These are phyloP conservation scores for Colletotrichum spaethianum DNA, from an alignment of 2,329 filamentous ascomycete genomes.

Conservation along the genomic window DNA sequence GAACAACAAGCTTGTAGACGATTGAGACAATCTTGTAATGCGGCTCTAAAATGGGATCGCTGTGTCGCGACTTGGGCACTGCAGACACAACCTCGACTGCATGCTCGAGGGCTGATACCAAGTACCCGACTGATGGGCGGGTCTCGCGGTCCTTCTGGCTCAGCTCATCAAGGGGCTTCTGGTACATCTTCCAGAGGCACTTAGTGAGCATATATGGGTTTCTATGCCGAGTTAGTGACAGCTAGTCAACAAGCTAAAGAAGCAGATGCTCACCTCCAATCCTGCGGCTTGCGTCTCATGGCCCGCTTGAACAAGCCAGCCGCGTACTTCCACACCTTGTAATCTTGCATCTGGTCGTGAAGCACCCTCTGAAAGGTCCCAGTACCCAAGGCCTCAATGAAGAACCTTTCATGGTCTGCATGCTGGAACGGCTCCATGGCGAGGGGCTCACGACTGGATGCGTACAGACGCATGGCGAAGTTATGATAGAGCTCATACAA, in stretches of 20 bases:
- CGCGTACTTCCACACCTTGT: conserved; percentile 74
- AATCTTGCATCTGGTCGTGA: conserved; percentile 70
- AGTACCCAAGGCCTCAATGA: conserved; percentile 65
- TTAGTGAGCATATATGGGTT: conserved; percentile 74
- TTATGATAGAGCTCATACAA: conserved; percentile 72
- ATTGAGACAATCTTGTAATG: conserved; percentile 92
- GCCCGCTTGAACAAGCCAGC: conserved; percentile 70
- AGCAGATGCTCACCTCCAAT: conserved; percentile 67
- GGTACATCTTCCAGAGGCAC: conserved; percentile 76
- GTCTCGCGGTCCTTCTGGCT: conserved; percentile 58
- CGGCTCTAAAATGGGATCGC: conserved; percentile 88
- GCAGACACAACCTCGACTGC: conserved; percentile 65
- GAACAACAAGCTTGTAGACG: conserved; percentile 83
- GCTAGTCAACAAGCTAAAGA: background rate
- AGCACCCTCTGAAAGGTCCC: conserved; percentile 67
- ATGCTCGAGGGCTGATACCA: conserved; percentile 66
- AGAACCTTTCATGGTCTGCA: conserved; percentile 69
- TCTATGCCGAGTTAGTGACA: conserved; percentile 51
- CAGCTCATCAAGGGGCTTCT: conserved; percentile 60
- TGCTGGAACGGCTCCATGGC: conserved; percentile 74
- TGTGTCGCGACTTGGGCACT: conserved; percentile 69
- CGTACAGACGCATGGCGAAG: conserved; percentile 74
- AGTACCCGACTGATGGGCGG: conserved; percentile 55
- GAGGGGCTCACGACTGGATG: conserved; percentile 73
- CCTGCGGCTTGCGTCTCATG: conserved; percentile 65